phyloP scores from a whole-genome alignment of 345 rosid genomes.

The Hypericum androsaemum region DNA sequence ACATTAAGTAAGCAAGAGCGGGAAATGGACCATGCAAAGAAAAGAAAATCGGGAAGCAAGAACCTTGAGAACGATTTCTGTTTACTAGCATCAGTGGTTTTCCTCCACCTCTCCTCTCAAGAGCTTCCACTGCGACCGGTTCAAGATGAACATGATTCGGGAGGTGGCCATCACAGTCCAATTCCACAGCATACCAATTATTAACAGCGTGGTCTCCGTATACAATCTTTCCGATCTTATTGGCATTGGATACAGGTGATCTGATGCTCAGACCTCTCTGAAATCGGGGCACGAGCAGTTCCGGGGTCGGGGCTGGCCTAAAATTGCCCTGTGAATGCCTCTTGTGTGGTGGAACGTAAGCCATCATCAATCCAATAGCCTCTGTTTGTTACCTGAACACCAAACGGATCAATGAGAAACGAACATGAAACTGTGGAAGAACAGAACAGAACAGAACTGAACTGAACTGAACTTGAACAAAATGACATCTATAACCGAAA shows the following conservation, averaged over 20 bases:
- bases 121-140: constrained; percentile 4
- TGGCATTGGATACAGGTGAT: background rate
- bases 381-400: too few relatives aligned
- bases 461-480: too few relatives aligned
- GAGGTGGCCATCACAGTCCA: constrained; percentile 7
- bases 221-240: constrained; percentile 3
- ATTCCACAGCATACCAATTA: constrained; percentile 19
- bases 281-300: background rate
- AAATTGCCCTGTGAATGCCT: constrained; percentile 8
- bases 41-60: background rate
- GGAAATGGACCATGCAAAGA: background rate
- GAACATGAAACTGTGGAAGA: too few relatives aligned
- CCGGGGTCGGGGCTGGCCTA: constrained; percentile 11
- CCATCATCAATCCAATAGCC: too few relatives aligned
- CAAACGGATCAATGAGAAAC: too few relatives aligned
- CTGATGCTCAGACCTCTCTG: background rate
- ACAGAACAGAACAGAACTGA: too few relatives aligned
- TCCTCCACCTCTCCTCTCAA: constrained; percentile 12
- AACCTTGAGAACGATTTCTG: constrained; percentile 10
- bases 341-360: constrained; percentile 3
- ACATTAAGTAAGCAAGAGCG: background rate
- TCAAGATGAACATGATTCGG: constrained; percentile 17
- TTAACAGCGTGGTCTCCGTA: constrained; percentile 13
- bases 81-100: constrained; percentile 17
- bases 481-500: too few relatives aligned